Evolutionary conservation across 176 grass and related monocot species (phyloP).

Genomic region (Rhynchospora breviuscula): DNA sequence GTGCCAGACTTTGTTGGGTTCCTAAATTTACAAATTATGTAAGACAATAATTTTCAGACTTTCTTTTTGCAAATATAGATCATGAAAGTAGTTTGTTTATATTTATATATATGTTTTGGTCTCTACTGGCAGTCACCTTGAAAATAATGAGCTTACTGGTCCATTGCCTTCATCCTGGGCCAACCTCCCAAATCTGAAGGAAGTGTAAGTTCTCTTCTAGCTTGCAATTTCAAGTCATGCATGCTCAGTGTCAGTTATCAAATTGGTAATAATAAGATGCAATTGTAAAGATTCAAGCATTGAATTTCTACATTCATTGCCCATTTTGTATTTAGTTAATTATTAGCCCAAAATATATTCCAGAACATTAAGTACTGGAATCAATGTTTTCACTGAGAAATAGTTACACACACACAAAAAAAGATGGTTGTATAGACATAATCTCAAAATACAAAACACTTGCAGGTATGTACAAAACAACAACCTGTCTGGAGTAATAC

Average conservation of each 20-base stretch:
- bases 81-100: constrained; percentile 11
- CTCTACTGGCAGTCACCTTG: constrained; percentile 60
- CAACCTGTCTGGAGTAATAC: constrained; percentile 57
- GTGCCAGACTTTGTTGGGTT: background rate
- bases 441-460: constrained; percentile 24
- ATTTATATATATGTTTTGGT: constrained; percentile 15
- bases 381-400: no score
- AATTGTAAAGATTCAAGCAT: background rate
- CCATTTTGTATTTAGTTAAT: no score
- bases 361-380: no score
- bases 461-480: constrained; percentile 93
- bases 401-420: no score
- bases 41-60: background rate
- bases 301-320: background rate
- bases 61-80: background rate
- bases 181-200: constrained; percentile 67
- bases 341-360: no score
- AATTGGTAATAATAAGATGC: background rate
- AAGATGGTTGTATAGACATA: background rate
- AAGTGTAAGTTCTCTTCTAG: constrained; percentile 68
- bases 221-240: constrained; percentile 2
- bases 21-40: background rate
- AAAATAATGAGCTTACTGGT: constrained; percentile 81
- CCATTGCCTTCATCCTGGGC: constrained; percentile 56
- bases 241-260: background rate